Conservation (phyloP, 2,329 filamentous ascomycete genomes). For the Aureobasidium vineae region DNA sequence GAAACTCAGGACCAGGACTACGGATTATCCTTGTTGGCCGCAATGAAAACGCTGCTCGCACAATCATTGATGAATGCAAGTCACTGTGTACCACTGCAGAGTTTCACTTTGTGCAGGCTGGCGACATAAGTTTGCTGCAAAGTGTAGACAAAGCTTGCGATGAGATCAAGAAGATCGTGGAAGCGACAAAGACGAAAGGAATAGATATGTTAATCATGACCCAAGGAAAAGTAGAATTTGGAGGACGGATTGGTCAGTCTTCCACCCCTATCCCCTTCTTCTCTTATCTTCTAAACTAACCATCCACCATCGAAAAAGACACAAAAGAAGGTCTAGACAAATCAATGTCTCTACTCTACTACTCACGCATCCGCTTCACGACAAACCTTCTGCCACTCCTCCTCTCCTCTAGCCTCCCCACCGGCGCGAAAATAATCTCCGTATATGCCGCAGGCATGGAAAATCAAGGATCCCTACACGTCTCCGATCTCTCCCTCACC, state of each 20-base stretch:
- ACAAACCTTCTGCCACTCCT: conserved; percentile 31
- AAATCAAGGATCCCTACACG: conserved; percentile 2
- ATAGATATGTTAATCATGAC: conserved; percentile 45
- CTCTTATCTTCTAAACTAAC: neutral
- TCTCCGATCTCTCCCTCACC: conserved; percentile 31
- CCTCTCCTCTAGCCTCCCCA: conserved; percentile 12
- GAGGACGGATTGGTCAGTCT: neutral
- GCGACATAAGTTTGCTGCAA: conserved; percentile 40
- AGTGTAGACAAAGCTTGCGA: conserved; percentile 39
- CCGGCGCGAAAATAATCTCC: conserved; percentile 30
- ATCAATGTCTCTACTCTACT: conserved; percentile 32
- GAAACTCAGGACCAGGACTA: conserved; percentile 24
- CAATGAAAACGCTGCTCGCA: conserved; percentile 25
- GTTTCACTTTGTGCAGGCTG: conserved; percentile 35
- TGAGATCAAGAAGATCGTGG: conserved; percentile 32
- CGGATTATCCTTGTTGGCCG: conserved; percentile 32
- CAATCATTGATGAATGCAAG: conserved; percentile 28
- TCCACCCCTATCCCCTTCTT: too few species aligned
- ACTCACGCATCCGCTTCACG: conserved; percentile 33
- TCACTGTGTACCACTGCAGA: conserved; percentile 32
- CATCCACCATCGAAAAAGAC: conserved; percentile 22
- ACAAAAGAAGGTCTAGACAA: conserved; percentile 32
- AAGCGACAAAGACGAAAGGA: conserved; percentile 29
- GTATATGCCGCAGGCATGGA: conserved; percentile 32
- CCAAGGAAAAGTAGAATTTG: conserved; percentile 39